Percentiles rank a stretch among this genome's conserved stretches.
phyloP scores from a whole-genome alignment of 2,329 filamentous ascomycete species.

The Ophiostoma novo-ulmi region DNA sequence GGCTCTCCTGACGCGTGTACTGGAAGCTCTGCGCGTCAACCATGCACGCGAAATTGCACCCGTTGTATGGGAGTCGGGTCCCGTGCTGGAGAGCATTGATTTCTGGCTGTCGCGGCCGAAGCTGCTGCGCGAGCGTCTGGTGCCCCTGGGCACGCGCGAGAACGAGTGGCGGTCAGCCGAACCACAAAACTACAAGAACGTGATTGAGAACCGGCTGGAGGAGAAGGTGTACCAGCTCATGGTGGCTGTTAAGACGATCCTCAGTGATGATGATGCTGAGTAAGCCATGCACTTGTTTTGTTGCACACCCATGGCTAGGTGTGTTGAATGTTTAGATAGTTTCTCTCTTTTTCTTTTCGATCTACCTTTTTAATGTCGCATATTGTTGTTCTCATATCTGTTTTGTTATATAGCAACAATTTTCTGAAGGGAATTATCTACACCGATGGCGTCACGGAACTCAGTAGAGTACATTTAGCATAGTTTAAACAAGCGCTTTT shows the following conservation, averaged over 20 bases:
- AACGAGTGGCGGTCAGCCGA: slow-evolving; percentile 52
- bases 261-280: slow-evolving; percentile 43
- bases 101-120: slow-evolving; percentile 68
- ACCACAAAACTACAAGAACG: slow-evolving; percentile 32
- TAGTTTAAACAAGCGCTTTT: background rate
- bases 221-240: slow-evolving; percentile 69
- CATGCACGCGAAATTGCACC: slow-evolving; percentile 68
- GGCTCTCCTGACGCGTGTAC: slow-evolving; percentile 66
- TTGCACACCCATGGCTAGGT: background rate
- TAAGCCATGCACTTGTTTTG: background rate
- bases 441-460: background rate
- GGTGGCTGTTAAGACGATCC: slow-evolving; percentile 52
- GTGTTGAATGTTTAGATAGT: background rate
- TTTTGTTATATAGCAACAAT: background rate
- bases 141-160: slow-evolving; percentile 69
- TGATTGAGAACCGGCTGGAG: slow-evolving; percentile 62
- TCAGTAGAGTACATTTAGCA: background rate
- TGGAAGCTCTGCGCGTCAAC: slow-evolving; percentile 59
- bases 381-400: background rate
- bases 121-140: slow-evolving; percentile 64
- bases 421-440: background rate
- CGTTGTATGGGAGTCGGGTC: slow-evolving; percentile 68
- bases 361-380: background rate
- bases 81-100: slow-evolving; percentile 75
- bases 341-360: background rate